Base-by-base conservation (phyloP, 2,329 filamentous ascomycete species). In the Cyphellophora attinorum region DNA sequence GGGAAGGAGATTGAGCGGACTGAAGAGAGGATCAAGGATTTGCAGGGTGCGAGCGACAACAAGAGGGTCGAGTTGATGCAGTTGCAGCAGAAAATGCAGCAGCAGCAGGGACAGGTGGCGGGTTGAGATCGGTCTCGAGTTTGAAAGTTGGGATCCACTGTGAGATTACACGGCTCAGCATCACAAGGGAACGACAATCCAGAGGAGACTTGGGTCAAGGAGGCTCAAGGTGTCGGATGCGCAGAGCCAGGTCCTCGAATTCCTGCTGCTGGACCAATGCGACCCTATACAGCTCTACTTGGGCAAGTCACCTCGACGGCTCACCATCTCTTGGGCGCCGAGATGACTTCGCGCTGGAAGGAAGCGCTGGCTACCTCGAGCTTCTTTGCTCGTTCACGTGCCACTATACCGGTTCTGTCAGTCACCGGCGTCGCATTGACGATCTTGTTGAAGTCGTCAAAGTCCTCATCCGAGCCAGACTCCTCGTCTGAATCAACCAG, bases 391-490 rank as follows among this genome's bases (percentile, higher is more conserved):
- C 69, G 64, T 54, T 80, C 68, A 47, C 74, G 76, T 2, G 74
- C 71, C 27, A 68, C 62, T 29, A 81, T 79, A 0, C 89, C 89
- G 10, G 82, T 83, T 35, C 81, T 75, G 55, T 95, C 89, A 0
- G 88, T 95, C 12, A 93, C 76, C 0, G 85, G 85, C 3, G 85
- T 89, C 0, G 91, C 89, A 48, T 88, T 77, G 52, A 95, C 93
- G 57, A 98, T 93, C 46, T 81, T 81, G 53, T 96, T 89, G 53
- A 96, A 94, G 32, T 85, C 81, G 28, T 49, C 46, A 34, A 42
- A 49, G 30, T 82, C 81, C 11, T 76, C 72, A 1, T 68, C 76
- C 3, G 79, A 84, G 40, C 82, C 82, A 2, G 81, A 78, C 51
- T 81, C 76, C 3, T 72, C 72, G 34, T 84, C 76, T 0, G 76